These are phyloP conservation scores for Ustilago vetiveriae DNA, from an alignment of 1,284 basidiomycete genomes.

Conservation along the genomic window DNA sequence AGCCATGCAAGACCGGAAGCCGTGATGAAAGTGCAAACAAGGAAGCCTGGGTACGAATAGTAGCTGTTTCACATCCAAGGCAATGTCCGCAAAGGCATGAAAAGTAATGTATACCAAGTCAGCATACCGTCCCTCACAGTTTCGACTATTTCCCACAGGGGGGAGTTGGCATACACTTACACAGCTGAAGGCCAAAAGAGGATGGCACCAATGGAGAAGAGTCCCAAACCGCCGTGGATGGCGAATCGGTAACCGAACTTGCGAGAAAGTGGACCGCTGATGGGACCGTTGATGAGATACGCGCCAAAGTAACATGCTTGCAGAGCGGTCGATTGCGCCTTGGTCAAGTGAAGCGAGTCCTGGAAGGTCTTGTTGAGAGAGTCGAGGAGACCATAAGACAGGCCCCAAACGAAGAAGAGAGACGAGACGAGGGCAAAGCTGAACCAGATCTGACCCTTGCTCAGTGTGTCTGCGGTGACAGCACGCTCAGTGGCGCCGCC, in stretches of 20 bases:
- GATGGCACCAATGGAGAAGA: conserved; percentile 64
- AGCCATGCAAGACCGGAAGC: conserved; percentile 75
- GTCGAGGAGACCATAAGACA: conserved; percentile 77
- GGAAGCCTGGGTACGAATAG: conserved; percentile 39
- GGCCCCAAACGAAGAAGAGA: conserved; percentile 80
- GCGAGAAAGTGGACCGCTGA: conserved; percentile 53
- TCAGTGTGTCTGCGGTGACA: conserved; percentile 30
- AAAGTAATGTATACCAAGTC: too few relatives aligned
- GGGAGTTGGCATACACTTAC: too few relatives aligned
- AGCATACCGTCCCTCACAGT: too few relatives aligned
- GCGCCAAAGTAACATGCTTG: conserved; percentile 83
- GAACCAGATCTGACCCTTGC: conserved; percentile 51
- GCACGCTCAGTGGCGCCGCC: conserved; percentile 30
- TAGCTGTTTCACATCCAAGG: neutral
- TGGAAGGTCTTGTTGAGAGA: conserved; percentile 85
- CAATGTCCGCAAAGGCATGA: too few relatives aligned
- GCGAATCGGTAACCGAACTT: conserved; percentile 69
- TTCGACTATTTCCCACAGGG: too few relatives aligned
- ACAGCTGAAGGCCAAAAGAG: conserved; percentile 44
- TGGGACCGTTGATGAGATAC: conserved; percentile 37
- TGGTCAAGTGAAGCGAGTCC: conserved; percentile 76
- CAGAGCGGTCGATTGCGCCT: conserved; percentile 81
- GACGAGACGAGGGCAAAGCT: conserved; percentile 79
- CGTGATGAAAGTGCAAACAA: conserved; percentile 63
- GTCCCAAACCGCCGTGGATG: conserved; percentile 74